These are phyloP conservation scores for Boletus edulis DNA, from an alignment of 768 basidiomycete genomes.

Conservation along the genomic window DNA sequence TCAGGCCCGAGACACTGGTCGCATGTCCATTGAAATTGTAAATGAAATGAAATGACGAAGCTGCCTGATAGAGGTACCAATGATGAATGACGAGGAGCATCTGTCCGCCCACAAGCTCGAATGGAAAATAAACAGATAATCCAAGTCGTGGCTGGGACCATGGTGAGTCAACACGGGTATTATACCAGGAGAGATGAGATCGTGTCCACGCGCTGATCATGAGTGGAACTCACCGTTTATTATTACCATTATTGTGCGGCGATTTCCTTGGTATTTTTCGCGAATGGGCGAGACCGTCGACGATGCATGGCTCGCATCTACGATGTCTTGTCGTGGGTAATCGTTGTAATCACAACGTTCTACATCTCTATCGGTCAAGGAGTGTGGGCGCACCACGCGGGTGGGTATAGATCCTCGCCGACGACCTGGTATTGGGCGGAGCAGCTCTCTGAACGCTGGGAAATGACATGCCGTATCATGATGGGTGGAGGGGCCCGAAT, in stretches of 20 bases:
- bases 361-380: neutral
- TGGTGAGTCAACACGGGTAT: slow-evolving; percentile 8
- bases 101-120: slow-evolving; percentile 12
- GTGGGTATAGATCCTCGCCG: slow-evolving; percentile 2
- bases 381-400: neutral
- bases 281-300: neutral
- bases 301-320: neutral
- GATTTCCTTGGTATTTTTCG: neutral
- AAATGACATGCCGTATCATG: slow-evolving; percentile 14
- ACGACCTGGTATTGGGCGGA: neutral
- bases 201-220: slow-evolving; percentile 24
- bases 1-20: slow-evolving; percentile 3
- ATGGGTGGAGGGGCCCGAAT: neutral
- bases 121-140: slow-evolving; percentile 5
- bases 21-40: neutral
- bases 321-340: neutral
- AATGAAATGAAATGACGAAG: slow-evolving; percentile 16
- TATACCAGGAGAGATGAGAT: slow-evolving; percentile 11
- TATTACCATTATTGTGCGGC: neutral
- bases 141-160: neutral
- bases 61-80: slow-evolving; percentile 11
- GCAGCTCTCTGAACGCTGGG: neutral
- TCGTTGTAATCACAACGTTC: neutral
- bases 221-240: slow-evolving; percentile 3
- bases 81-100: slow-evolving; percentile 6